Evolutionary conservation across 768 basidiomycete genomes (phyloP), one percentile per base, ranked within the genome.

Genomic region (Boletus rubescentipes): DNA sequence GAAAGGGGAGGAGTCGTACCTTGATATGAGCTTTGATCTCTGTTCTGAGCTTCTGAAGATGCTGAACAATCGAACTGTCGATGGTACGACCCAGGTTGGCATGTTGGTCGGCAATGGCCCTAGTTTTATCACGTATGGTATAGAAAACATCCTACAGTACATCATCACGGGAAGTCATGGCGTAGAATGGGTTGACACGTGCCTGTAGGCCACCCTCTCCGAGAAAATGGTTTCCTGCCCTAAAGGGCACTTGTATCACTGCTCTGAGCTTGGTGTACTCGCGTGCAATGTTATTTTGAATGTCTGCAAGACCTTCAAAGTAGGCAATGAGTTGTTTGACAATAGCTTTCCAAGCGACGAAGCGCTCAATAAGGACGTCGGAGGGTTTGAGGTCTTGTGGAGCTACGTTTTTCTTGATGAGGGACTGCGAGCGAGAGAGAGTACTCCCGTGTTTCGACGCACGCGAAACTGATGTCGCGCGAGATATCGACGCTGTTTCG

Each of bases 11-110:
- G 12, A 2, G 32, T 18, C 63, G 20, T 39, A 90, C 92, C 83
- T 91, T 94, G 69, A 99, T 89, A 71, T 99, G 97, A 2, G 95
- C 96, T 74, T 98, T 98, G 71, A 99, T 93, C 72, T 99, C 97
- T 2, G 84, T 77, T 30, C 88, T 77, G n/a, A 98, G 81, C 72
- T 98, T 98, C 72, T 97, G 89, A 9, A 99, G 81, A 69, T 98
- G 97, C 70, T 98, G 94, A 2, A 99, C 96, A 65, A 98, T 98
- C 5, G 93, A 96, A 31, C 88, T 89, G 61, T 99, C 95, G 66
- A 99, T 89, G 7, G 97, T 98, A 31, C 93, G 85, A 2, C 95
- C 96, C 9, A 99, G 83, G 66, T 94, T 96, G 11, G 95, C 93
- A 65, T 98, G 95, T 50, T 96, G 92, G 73, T 98, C 97, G 0